Evolutionary conservation across 148 eudicot species (phyloP).

Genomic region (Vaccinium myrtillus): DNA sequence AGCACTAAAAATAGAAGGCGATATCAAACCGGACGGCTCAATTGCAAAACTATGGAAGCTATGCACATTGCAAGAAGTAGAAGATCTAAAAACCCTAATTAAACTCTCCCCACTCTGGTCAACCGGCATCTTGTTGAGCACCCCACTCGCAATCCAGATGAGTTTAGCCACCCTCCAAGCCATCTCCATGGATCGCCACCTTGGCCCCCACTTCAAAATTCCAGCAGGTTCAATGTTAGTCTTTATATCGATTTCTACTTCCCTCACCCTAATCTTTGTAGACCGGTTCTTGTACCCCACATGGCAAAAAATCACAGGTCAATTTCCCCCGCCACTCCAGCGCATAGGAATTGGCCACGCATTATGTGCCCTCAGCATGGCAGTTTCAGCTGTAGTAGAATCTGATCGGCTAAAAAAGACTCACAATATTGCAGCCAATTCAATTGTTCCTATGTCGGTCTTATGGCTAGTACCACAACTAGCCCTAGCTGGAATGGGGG

Average conservation of each 20-base stretch:
- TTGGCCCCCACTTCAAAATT: conserved; percentile 25
- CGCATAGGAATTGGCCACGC: conserved; percentile 31
- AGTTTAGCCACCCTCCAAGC: conserved; percentile 57
- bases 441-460: conserved; percentile 23
- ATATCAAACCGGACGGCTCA: conserved; percentile 26
- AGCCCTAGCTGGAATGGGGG: conserved; percentile 40
- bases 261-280: conserved; percentile 5
- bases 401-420: conserved; percentile 7
- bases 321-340: conserved; percentile 19
- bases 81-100: conserved; percentile 23
- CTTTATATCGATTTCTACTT: conserved; percentile 18
- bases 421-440: not conserved
- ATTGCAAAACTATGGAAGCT: conserved; percentile 33
- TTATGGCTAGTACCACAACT: conserved; percentile 42
- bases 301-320: conserved; percentile 8
- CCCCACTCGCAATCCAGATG: conserved; percentile 35
- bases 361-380: conserved; percentile 22
- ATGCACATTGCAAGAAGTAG: conserved; percentile 41
- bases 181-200: conserved; percentile 28
- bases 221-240: conserved; percentile 29
- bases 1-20: conserved; percentile 32
- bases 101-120: conserved; percentile 70
- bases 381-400: conserved; percentile 31
- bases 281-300: conserved; percentile 22
- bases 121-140: conserved; percentile 50